Evolutionary conservation across 768 basidiomycete species (phyloP).

Genomic region (Suillus discolor): DNA sequence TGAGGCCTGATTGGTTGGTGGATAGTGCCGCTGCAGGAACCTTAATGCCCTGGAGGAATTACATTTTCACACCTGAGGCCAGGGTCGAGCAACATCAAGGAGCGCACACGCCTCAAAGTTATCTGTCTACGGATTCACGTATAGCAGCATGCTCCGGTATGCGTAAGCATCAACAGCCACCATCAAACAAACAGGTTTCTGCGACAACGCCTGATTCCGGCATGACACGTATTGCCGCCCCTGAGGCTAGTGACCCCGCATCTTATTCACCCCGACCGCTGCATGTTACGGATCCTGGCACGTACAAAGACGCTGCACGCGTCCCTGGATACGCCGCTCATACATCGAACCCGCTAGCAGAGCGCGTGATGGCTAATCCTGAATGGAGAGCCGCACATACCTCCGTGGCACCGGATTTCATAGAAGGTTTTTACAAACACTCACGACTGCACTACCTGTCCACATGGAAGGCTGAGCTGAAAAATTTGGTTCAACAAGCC

Average conservation of each 20-base stretch:
- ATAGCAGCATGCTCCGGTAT: neutral
- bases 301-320: conserved; percentile 43
- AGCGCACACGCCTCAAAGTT: conserved; percentile 17
- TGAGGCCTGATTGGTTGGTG: conserved; percentile 84
- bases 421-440: conserved; percentile 82
- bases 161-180: conserved; percentile 3
- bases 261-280: conserved; percentile 26
- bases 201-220: neutral
- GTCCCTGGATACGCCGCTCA: conserved; percentile 70
- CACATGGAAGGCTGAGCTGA: conserved; percentile 91
- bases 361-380: conserved; percentile 79
- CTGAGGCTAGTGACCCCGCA: conserved; percentile 1
- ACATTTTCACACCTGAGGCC: conserved; percentile 55
- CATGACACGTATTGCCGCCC: neutral
- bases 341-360: conserved; percentile 70
- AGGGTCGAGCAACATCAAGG: conserved; percentile 55
- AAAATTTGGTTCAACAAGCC: conserved; percentile 75
- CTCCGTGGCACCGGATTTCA: conserved; percentile 81
- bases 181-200: neutral
- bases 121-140: conserved; percentile 5
- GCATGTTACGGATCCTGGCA: conserved; percentile 45
- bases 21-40: conserved; percentile 69
- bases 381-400: conserved; percentile 90
- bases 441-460: conserved; percentile 92
- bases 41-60: conserved; percentile 82